Evolutionary conservation across 2,329 filamentous ascomycete genomes (phyloP), one percentile per base, ranked within the genome.

Genomic region (Aspergillus intermedius): DNA sequence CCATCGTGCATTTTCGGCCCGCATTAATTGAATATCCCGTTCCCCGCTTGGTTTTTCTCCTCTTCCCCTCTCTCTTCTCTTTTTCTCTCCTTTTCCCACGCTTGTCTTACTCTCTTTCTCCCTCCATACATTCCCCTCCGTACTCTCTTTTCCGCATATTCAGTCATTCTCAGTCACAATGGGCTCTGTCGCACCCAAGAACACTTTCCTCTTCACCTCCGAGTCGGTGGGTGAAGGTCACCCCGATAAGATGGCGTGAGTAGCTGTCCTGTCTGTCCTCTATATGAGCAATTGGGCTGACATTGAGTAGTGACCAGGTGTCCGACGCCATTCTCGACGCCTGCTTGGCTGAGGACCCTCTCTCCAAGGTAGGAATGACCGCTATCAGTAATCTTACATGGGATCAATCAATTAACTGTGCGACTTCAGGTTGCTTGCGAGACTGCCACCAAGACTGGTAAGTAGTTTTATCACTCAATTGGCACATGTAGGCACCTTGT

Each of bases 291-390:
- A 48, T 47, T 56, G 59, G 45, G 57, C 50, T 48, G 21, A 40
- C 28, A 43, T 61, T 22, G 15, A 47, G 53, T 54, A 82, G 79
- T 74, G 93, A 98, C 73, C 93, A 98, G 80, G 88, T 97, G 68
- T 97, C 91, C 56, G 93, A 98, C 78, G 91, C 93, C 65, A 83
- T 98, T 67, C 91, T 98, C 78, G 93, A 98, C 81, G 93, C 93
- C 77, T 97, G 93, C 79, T 80, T 98, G 68, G 79, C 80, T 56
- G 87, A 93, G 75, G 93, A 98, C 73, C 91, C 91, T 60, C 83
- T 96, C 69, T 97, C 93, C 80, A 98, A 97, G 82, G 87, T 74
- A 62, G 52, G 49, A n/a, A 30, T n/a, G 4, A 13, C 8, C 25
- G 23, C 41, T 43, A 13, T 15, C 21, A 17, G 23, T 13, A 49